Percentiles rank a stretch among this genome's conserved stretches.
These are phyloP conservation scores for Dioscorea zingiberensis DNA, from an alignment of 106 monocot species.

Conservation along the genomic window DNA sequence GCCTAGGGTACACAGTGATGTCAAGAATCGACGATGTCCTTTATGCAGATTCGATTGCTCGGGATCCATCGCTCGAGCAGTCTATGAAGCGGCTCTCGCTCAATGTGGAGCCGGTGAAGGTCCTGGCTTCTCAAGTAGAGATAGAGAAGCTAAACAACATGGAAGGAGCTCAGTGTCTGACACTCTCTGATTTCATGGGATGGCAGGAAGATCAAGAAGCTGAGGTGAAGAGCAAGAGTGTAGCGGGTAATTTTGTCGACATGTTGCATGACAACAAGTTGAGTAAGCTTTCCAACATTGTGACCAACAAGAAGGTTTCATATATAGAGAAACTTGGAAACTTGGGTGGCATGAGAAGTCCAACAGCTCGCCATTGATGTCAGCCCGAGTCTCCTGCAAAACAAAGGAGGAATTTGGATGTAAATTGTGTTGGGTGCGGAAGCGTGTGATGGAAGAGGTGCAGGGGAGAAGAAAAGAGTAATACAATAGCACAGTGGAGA, in stretches of 20 bases:
- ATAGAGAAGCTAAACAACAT: slow-evolving; percentile 48
- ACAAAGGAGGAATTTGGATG: no score
- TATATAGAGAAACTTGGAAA: slow-evolving; percentile 48
- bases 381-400: no score
- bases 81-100: slow-evolving; percentile 12
- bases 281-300: slow-evolving; percentile 21
- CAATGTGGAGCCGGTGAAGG: slow-evolving; percentile 21
- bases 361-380: slow-evolving; percentile 50
- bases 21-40: slow-evolving; percentile 91
- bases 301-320: slow-evolving; percentile 43
- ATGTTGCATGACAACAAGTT: slow-evolving; percentile 9
- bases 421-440: no score
- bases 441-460: no score
- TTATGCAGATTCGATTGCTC: slow-evolving; percentile 40
- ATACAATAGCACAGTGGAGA: no score
- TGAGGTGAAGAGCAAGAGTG: no score
- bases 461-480: no score
- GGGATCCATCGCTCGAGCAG: slow-evolving; percentile 30
- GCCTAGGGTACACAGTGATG: slow-evolving; percentile 78
- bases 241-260: no score
- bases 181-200: slow-evolving; percentile 86
- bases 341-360: slow-evolving; percentile 57
- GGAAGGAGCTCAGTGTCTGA: slow-evolving; percentile 56
- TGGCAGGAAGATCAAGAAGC: slow-evolving; percentile 56
- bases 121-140: slow-evolving; percentile 48